A percentile compares a stretch with the other conserved stretches of the same genome.
These are phyloP conservation scores for Wallacemonas rigidus DNA, from an alignment of 208 protist species.

Conservation along the genomic window DNA sequence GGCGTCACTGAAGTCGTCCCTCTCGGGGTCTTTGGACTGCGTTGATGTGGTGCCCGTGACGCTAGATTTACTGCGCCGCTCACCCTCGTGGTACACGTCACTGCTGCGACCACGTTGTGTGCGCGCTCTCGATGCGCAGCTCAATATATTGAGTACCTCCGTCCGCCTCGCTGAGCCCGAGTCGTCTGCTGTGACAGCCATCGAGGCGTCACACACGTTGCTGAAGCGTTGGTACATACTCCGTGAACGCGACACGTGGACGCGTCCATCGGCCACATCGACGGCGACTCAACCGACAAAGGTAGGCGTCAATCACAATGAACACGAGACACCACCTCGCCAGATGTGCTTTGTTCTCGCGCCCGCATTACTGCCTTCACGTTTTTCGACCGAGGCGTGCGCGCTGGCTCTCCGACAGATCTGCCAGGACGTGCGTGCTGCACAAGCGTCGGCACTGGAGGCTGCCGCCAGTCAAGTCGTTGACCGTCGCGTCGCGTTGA, in stretches of 20 bases:
- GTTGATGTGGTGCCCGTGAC: background rate
- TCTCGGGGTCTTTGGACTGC: too few relatives aligned
- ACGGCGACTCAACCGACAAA: too few relatives aligned
- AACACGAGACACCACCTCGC: too few relatives aligned
- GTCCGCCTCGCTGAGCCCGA: too few relatives aligned
- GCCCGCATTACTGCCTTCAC: background rate
- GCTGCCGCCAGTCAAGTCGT: background rate
- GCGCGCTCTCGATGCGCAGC: background rate
- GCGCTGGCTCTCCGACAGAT: background rate
- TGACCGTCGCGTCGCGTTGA: slow-evolving; percentile 3
- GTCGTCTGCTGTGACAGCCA: too few relatives aligned
- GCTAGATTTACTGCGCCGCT: background rate
- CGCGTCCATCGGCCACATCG: too few relatives aligned
- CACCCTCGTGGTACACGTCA: slow-evolving; percentile 7
- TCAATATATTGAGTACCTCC: background rate
- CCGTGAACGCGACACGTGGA: background rate
- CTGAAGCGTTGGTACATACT: background rate
- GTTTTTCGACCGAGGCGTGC: background rate
- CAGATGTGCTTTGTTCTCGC: slow-evolving; percentile 5
- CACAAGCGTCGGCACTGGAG: background rate
- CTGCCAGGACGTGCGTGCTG: background rate
- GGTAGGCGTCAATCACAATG: too few relatives aligned
- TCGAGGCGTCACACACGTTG: background rate
- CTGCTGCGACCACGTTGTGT: slow-evolving; percentile 4
- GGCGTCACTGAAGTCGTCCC: too few relatives aligned